phyloP scores from a whole-genome alignment of 139 green algal species.

The Chlamydomonas urium region DNA sequence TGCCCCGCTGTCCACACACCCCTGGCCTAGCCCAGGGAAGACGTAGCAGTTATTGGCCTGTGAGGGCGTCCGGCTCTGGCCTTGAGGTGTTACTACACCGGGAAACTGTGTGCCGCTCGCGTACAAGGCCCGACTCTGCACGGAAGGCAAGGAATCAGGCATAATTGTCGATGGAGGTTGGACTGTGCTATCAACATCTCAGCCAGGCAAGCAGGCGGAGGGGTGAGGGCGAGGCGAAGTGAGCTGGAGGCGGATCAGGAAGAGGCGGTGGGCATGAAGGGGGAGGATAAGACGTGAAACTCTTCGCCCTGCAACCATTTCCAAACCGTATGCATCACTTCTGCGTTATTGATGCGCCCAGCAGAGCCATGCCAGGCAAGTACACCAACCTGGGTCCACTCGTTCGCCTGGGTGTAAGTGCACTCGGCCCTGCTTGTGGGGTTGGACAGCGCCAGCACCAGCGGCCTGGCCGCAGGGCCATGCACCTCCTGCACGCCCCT shows the following conservation, averaged over 20 bases:
- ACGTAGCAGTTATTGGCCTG: slow-evolving; percentile 78
- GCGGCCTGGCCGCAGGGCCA: slow-evolving; percentile 37
- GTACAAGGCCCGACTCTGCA: slow-evolving; percentile 60
- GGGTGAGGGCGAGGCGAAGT: too few relatives aligned
- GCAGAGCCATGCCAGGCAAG: too few relatives aligned
- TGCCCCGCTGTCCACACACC: slow-evolving; percentile 31
- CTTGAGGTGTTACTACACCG: not conserved
- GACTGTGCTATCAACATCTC: too few relatives aligned
- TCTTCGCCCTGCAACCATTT: too few relatives aligned
- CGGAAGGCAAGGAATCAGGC: too few relatives aligned
- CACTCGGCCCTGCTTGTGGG: slow-evolving; percentile 84
- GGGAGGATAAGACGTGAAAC: too few relatives aligned
- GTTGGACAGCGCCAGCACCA: slow-evolving; percentile 93
- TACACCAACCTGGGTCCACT: slow-evolving; percentile 25
- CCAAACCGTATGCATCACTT: too few relatives aligned
- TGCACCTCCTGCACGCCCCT: not conserved
- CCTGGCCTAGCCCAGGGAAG: slow-evolving; percentile 67
- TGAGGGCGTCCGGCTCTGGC: not conserved
- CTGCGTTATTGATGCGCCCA: too few relatives aligned
- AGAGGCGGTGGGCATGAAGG: too few relatives aligned
- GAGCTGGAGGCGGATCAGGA: too few relatives aligned
- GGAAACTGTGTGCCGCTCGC: slow-evolving; percentile 68
- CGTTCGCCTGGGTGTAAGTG: slow-evolving; percentile 59
- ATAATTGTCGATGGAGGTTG: too few relatives aligned
- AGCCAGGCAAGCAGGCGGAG: too few relatives aligned